A percentile compares a stretch with the other conserved stretches of the same genome.
These are phyloP conservation scores for Pseudocercospora macadamiae DNA, from an alignment of 2,329 filamentous ascomycete genomes.

Conservation along the genomic window DNA sequence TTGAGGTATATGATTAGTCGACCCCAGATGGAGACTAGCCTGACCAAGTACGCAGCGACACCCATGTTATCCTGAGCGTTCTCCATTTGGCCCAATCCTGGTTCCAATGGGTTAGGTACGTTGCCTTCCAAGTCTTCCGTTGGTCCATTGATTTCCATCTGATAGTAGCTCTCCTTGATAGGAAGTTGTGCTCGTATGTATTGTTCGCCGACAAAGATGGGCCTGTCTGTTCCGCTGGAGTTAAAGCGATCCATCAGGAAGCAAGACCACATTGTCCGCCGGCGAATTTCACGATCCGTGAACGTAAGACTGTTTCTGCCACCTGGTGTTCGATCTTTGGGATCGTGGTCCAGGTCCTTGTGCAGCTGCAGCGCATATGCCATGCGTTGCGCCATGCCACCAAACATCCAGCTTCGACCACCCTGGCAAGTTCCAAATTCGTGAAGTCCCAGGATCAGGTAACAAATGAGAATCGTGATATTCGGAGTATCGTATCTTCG, in stretches of 20 bases:
- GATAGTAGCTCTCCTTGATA: slow-evolving; percentile 85
- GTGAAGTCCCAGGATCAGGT: slow-evolving; percentile 84
- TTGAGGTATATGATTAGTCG: slow-evolving; percentile 88
- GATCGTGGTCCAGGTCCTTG: slow-evolving; percentile 79
- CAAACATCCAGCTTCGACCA: slow-evolving; percentile 92
- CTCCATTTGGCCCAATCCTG: slow-evolving; percentile 65
- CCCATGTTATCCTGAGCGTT: slow-evolving; percentile 86
- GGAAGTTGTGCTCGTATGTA: slow-evolving; percentile 87
- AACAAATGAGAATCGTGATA: slow-evolving; percentile 90
- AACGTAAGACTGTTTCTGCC: slow-evolving; percentile 62
- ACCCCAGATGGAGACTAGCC: slow-evolving; percentile 85
- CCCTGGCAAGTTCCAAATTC: slow-evolving; percentile 98
- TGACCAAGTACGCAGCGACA: slow-evolving; percentile 86
- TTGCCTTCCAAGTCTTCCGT: slow-evolving; percentile 81
- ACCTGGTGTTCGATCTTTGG: slow-evolving; percentile 29
- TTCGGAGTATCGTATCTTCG: slow-evolving; percentile 92
- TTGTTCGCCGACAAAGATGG: slow-evolving; percentile 87
- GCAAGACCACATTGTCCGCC: slow-evolving; percentile 97
- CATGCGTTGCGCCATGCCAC: slow-evolving; percentile 94
- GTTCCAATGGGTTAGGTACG: slow-evolving; percentile 63
- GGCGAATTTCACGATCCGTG: slow-evolving; percentile 87
- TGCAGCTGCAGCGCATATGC: slow-evolving; percentile 94
- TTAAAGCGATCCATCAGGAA: slow-evolving; percentile 98
- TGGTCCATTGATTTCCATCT: slow-evolving; percentile 84
- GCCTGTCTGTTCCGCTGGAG: slow-evolving; percentile 89